Percentiles rank a stretch among this genome's conserved stretches.
Conservation (phyloP, 108 stramenopile species). For the Schizochytrium sp. region DNA sequence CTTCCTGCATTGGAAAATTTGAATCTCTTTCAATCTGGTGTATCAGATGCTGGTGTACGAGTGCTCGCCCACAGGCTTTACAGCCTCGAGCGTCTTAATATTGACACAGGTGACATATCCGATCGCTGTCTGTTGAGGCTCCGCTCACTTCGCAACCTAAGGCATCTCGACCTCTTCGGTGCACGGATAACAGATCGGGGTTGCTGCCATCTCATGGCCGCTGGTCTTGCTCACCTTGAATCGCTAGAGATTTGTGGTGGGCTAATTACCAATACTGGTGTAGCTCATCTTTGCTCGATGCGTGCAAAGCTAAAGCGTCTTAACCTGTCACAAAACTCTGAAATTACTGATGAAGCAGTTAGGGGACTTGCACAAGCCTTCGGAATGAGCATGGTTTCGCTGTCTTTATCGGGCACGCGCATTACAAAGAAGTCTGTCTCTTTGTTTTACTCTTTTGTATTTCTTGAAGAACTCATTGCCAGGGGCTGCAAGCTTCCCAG, state of each 20-base stretch:
- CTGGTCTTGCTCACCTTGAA: slow-evolving; percentile 14
- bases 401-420: slow-evolving; percentile 27
- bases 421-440: slow-evolving; percentile 38
- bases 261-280: slow-evolving; percentile 8
- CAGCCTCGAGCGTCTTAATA: slow-evolving; percentile 13
- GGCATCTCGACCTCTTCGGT: slow-evolving; percentile 56
- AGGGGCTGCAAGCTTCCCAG: slow-evolving; percentile 60
- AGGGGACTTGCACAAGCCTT: slow-evolving; percentile 49
- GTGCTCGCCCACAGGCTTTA: background rate
- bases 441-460: slow-evolving; percentile 41
- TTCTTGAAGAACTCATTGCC: slow-evolving; percentile 43
- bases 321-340: slow-evolving; percentile 53
- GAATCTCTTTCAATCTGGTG: background rate
- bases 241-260: slow-evolving; percentile 45
- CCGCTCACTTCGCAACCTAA: slow-evolving; percentile 13
- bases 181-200: slow-evolving; percentile 17
- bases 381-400: slow-evolving; percentile 39
- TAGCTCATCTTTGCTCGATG: background rate
- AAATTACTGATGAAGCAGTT: slow-evolving; percentile 12
- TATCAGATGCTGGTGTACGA: background rate
- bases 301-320: slow-evolving; percentile 19
- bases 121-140: background rate
- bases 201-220: slow-evolving; percentile 18
- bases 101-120: slow-evolving; percentile 1
- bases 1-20: background rate